Evolutionary conservation across 225 moss, liverwort and hornwort genomes (phyloP), one percentile per base, ranked within the genome.

Genomic region (Marchantia polymorpha): DNA sequence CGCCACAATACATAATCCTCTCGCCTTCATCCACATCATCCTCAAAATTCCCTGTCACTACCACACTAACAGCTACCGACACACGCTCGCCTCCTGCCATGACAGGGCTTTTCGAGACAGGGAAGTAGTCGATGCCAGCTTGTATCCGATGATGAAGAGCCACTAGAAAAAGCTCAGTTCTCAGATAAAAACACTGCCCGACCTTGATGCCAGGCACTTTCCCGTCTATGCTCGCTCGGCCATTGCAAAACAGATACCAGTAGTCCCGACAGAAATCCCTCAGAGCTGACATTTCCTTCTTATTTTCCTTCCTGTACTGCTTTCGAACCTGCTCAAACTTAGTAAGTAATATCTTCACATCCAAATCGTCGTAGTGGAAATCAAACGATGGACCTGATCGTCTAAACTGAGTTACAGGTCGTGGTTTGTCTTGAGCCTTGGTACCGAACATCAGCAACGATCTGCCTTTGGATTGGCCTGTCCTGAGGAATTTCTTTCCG

Each of bases 21-120:
- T 81, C 66, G 0, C 81, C 81, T 67, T 75, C 65, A 26, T 81
- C 81, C 0, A 81, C 46, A 56, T 81, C 66, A 46, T 75, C 81
- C 20, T 81, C 74, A 10, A 74, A 74, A 22, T 58, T 70, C 0
- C 81, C 81, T 50, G 74, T 52, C 0, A 81, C 53, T 23, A 82
- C 76, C 16, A 77, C 68, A 27, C 69, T 70, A 8, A 82, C 39
- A 10, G 76, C 81, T 20, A 76, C 31, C 3, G 23, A 56, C 8
- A 59, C 23, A 14, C 1, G 15, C 3, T 7, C n/a, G 48, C 46
- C 31, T 3, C 12, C 66, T n/a, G 2, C 12, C 56, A 25, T 10
- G 8, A 19, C 31, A 2, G 7, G 73, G 52, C 25, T 58, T 49
- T 0, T 54, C 23, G 11, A 0, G 47, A 31, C 65, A 0, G 73